Evolutionary conservation across 2,329 filamentous ascomycete genomes (phyloP).

Genomic region (Coniochaeta sp.): DNA sequence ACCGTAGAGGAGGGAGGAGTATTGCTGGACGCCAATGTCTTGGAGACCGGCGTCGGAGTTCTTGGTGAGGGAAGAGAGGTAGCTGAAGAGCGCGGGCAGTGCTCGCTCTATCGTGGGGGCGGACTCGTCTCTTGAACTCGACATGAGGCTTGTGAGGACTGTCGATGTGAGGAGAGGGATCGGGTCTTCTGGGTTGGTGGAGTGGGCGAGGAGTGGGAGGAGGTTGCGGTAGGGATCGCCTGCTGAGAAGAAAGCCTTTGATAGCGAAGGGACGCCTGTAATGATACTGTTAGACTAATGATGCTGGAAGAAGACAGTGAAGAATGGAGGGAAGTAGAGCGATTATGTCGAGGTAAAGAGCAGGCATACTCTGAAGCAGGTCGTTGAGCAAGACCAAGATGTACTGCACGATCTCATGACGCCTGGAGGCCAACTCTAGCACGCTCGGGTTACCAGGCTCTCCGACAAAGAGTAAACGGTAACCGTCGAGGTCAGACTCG

Average conservation of each 20-base stretch:
- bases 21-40: slow-evolving; percentile 90
- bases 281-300: slow-evolving; percentile 8
- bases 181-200: slow-evolving; percentile 66
- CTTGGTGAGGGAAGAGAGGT: slow-evolving; percentile 77
- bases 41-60: slow-evolving; percentile 84
- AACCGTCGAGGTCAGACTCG: slow-evolving; percentile 72
- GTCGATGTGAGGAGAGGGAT: slow-evolving; percentile 87
- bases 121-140: slow-evolving; percentile 55
- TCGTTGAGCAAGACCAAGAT: slow-evolving; percentile 85
- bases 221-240: slow-evolving; percentile 76
- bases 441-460: slow-evolving; percentile 62
- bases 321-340: neutral
- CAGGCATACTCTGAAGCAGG: slow-evolving; percentile 68
- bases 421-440: slow-evolving; percentile 76
- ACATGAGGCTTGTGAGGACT: slow-evolving; percentile 74
- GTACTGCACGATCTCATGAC: slow-evolving; percentile 89
- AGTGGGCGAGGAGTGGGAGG: slow-evolving; percentile 74
- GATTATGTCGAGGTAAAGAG: neutral
- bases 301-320: neutral
- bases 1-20: slow-evolving; percentile 76
- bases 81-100: slow-evolving; percentile 75
- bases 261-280: slow-evolving; percentile 71
- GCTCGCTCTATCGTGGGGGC: slow-evolving; percentile 61
- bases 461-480: slow-evolving; percentile 74
- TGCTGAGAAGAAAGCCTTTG: slow-evolving; percentile 67